Base-by-base conservation (phyloP, 805 yeast species). In the Priceomyces haplophilus region DNA sequence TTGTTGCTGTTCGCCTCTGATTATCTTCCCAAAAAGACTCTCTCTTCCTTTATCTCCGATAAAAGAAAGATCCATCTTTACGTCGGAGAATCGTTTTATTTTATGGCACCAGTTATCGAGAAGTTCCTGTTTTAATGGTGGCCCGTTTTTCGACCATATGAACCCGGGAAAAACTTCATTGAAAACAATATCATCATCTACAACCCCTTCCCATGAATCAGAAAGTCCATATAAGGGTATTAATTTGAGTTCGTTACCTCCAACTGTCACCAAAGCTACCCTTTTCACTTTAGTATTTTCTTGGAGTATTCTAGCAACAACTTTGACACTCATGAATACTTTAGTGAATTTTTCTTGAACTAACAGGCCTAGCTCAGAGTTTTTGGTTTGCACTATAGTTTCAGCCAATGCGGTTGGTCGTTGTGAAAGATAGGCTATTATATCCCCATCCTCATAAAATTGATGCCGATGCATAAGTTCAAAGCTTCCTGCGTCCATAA, bases 291-390 rank as follows among this genome's bases (percentile, higher is more conserved):
- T 27, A 10, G 18, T 6, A 12, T 16, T 21, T 13, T 13, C 17
- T 24, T 31, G 30, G 27, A 38, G 25, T 18, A 29, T 43, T 40
- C 20, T 38, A 41, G 35, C 42, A 16, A 34, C 34, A 8, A 13
- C 16, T 23, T 18, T 34, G 3, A 21, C 27, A 8, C 24, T 21
- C 8, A 8, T 21, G 6, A 21, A 8, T 21, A 21, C 24, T 21
- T 21, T 8, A 6, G 6, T 21, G 24, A 21, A 21, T 7, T 21
- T 8, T 7, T 21, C 24, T 8, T 8, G 6, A 7, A 7, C 8
- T 21, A 21, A 8, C 24, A 21, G 24, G 24, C 24, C 8, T 7
- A 21, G 24, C 6, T 21, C 24, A 21, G 8, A 6, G 8, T 8
- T 21, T 8, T 21, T 21, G 6, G 8, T 21, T 21, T 21, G 6